These are phyloP conservation scores for Rhodotorula toruloides DNA, from an alignment of 768 basidiomycete genomes.

Conservation along the genomic window DNA sequence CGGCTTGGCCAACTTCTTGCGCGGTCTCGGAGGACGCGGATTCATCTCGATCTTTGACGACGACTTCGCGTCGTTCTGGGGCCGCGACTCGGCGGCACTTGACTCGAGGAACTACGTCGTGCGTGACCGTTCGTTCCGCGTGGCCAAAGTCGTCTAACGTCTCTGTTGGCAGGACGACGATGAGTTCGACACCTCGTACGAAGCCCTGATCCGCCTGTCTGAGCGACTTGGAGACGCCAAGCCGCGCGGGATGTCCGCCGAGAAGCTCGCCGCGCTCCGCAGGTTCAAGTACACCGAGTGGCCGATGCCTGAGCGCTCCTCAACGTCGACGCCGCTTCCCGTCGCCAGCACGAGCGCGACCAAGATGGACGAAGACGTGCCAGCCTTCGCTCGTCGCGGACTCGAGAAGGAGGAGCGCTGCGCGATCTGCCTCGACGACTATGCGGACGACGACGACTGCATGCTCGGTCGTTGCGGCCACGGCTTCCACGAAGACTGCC, in stretches of 20 bases:
- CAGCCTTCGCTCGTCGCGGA: slow-evolving; percentile 12
- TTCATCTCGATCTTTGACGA: slow-evolving; percentile 22
- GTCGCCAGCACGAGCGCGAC: slow-evolving; percentile 13
- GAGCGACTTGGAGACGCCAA: slow-evolving; percentile 39
- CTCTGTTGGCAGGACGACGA: slow-evolving; percentile 30
- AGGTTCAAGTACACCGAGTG: slow-evolving; percentile 28
- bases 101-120: slow-evolving; percentile 34
- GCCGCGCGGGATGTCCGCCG: slow-evolving; percentile 26
- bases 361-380: slow-evolving; percentile 3
- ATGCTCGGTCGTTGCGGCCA: slow-evolving; percentile 32
- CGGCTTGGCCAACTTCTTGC: slow-evolving; percentile 16
- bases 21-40: background rate
- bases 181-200: slow-evolving; percentile 38
- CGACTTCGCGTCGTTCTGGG: slow-evolving; percentile 6
- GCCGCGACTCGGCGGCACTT: slow-evolving; percentile 14
- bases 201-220: slow-evolving; percentile 36
- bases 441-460: slow-evolving; percentile 32
- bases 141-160: background rate
- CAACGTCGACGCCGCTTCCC: background rate
- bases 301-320: slow-evolving; percentile 6
- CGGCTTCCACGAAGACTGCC: slow-evolving; percentile 36
- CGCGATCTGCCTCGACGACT: slow-evolving; percentile 33
- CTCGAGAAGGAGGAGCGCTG: slow-evolving; percentile 33
- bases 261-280: slow-evolving; percentile 11
- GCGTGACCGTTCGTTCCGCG: background rate